Base-by-base conservation (phyloP, 140 eudicot species). In the Oenanthe javanica region DNA sequence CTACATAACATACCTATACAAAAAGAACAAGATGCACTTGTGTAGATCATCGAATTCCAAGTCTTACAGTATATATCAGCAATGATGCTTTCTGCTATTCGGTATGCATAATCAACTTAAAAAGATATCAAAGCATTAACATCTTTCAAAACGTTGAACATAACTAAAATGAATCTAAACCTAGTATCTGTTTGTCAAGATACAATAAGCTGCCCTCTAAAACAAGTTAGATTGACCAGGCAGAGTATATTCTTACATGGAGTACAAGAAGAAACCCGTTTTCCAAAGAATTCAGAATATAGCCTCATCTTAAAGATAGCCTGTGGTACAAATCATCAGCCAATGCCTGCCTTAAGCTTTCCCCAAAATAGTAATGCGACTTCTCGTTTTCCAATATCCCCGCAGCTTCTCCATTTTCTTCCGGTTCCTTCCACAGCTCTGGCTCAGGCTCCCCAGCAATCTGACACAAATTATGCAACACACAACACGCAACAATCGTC, bases 391-490 rank as follows among this genome's bases (percentile, higher is more conserved):
- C 31, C 31, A 31, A 31, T 31, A 31, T 31, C 31, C 31, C 31
- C 31, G 31, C 31, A 18, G 85, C 82, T 10, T 80, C 78, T 0
- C 97, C 98, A 75, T 79, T 89, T 86, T 92, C 98, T 81, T 89
- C 96, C 1, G 96, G 98, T 80, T 92, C 97, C 91, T 86, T 90
- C 93, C 91, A 92, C 73, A 88, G 75, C 90, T 89, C 96, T 40
- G 98, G 98, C 82, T 94, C 98, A 23, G 98, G 98, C 88, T 94
- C 98, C 76, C 94, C 86, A 0, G 98, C 98, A 82, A 94, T 84
- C 90, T 94, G 98, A 85, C 97, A 94, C 87, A 94, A 78, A 71
- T 94, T 94, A 86, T 94, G 98, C 89, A 94, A 84, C 78, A 92
- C 98, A 81, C 98, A 94, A 76, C 98, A 94, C 4, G 98, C 97